Evolutionary conservation across 2,329 filamentous ascomycete species (phyloP), one percentile per base, ranked within the genome.

Genomic region (Apiospora phragmitis): DNA sequence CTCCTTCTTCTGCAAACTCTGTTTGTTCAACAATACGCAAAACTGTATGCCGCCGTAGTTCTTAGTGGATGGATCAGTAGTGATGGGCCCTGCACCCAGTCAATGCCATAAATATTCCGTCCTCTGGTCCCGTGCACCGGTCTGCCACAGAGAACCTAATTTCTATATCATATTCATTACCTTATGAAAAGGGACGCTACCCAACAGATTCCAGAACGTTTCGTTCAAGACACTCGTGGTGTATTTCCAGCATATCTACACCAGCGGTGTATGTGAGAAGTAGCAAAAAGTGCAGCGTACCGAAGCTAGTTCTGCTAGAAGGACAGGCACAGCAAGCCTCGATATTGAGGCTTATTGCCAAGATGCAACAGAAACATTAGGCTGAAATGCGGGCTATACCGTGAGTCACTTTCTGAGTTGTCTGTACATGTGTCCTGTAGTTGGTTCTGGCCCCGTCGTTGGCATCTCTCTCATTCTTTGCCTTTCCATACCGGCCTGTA

Each of bases 361-460:
- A 59, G 51, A 32, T 35, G 51, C 9, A 14, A n/a, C 16, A 62
- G 55, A 62, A 32, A 62, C 55, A 62, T 62, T 38, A 38, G 55
- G 29, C 55, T 62, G 55, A 62, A 62, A 62, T 62, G 55, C 55
- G 29, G 55, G 55, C 55, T 62, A 38, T 24, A 38, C 55, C 32
- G 18, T 38, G 55, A 38, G 55, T 62, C 32, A 62, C 55, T 38
- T 62, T n/a, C 4, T 62, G 55, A n/a, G 18, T n/a, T 38, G 29
- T 12, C 32, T 62, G 18, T 24, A 38, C 21, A 18, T 38, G 32
- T n/a, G 32, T 38, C 18, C 32, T 62, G 55, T 32, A 55, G 51
- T 21, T n/a, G 26, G 6, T 29, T 59, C 29, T 29, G 29, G 51
- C 55, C 29, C 55, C 32, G 32, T 62, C 32, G 38, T 9, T 62